Evolutionary conservation across 2,329 filamentous ascomycete species (phyloP).

Genomic region (Juglanconis oblonga): DNA sequence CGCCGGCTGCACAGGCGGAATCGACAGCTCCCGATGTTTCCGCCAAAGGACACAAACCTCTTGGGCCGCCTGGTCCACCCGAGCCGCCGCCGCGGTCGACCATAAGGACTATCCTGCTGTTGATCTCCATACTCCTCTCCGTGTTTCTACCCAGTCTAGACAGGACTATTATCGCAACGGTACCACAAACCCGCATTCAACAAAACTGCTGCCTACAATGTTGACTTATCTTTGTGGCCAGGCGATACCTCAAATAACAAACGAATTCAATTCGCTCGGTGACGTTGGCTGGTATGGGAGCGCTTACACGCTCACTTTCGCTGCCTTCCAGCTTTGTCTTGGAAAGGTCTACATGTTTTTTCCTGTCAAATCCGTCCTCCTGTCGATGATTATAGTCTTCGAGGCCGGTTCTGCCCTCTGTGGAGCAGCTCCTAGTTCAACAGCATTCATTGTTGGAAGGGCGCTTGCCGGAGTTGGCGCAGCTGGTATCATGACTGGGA

Average conservation of each 20-base stretch:
- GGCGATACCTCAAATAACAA: slow-evolving; percentile 23
- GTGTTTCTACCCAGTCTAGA: slow-evolving; percentile 21
- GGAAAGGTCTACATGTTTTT: slow-evolving; percentile 24
- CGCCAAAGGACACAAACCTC: too few species aligned
- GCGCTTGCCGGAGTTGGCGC: slow-evolving; percentile 24
- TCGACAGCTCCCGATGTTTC: too few species aligned
- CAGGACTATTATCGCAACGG: slow-evolving; percentile 19
- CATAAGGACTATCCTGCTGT: too few species aligned
- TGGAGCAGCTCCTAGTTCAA: slow-evolving; percentile 24
- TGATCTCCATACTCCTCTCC: slow-evolving; percentile 12
- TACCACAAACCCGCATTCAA: background rate
- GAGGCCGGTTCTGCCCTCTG: slow-evolving; percentile 25
- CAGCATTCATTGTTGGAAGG: slow-evolving; percentile 26
- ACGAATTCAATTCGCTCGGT: slow-evolving; percentile 26
- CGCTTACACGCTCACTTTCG: slow-evolving; percentile 22
- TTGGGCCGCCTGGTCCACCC: too few species aligned
- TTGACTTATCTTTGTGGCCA: background rate
- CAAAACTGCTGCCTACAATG: too few species aligned
- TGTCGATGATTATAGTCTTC: slow-evolving; percentile 11
- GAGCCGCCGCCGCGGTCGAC: too few species aligned
- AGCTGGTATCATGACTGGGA: slow-evolving; percentile 26
- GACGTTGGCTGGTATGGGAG: slow-evolving; percentile 25
- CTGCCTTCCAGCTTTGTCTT: slow-evolving; percentile 24
- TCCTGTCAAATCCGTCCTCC: slow-evolving; percentile 19
- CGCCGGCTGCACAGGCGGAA: too few species aligned